Conservation (phyloP, 31 red algal genomes). For the Bonnemaisonia californica region DNA sequence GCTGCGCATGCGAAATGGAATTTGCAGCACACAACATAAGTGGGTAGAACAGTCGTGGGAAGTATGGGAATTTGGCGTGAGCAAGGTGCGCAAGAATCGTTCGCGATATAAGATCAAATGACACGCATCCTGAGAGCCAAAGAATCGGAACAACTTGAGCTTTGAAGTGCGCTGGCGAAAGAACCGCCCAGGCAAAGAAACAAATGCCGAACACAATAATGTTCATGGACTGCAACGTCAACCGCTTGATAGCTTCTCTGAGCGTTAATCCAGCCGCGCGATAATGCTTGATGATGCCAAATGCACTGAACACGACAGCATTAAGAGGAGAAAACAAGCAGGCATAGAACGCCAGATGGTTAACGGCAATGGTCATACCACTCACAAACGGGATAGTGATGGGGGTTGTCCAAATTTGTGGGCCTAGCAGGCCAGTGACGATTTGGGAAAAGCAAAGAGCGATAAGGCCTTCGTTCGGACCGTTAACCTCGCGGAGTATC, state of each 20-base stretch:
- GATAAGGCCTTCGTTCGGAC: slow-evolving; percentile 93
- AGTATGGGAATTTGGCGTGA: slow-evolving; percentile 48
- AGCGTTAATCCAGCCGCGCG: slow-evolving; percentile 19
- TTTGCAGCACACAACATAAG: slow-evolving; percentile 52
- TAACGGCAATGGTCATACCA: neutral
- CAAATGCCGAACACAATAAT: slow-evolving; percentile 35
- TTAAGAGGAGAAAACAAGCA: neutral
- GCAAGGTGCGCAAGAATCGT: slow-evolving; percentile 83
- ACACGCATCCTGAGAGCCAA: slow-evolving; percentile 63
- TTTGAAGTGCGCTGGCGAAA: slow-evolving; percentile 18
- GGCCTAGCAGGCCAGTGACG: slow-evolving; percentile 67
- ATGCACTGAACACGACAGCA: slow-evolving; percentile 20
- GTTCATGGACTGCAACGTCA: neutral
- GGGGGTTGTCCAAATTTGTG: slow-evolving; percentile 58
- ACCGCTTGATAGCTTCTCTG: neutral
- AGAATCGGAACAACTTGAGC: slow-evolving; percentile 27
- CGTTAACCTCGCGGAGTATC: slow-evolving; percentile 91
- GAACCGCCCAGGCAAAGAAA: slow-evolving; percentile 16
- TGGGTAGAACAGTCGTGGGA: slow-evolving; percentile 30
- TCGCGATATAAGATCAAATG: slow-evolving; percentile 83
- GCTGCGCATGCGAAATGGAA: slow-evolving; percentile 14
- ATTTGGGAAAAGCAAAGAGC: slow-evolving; percentile 65
- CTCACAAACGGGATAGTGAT: neutral
- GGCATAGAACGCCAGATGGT: neutral
- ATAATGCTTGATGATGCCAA: slow-evolving; percentile 23